Percentiles rank a stretch among this genome's conserved stretches.
These are phyloP conservation scores for Excoecaria agallocha DNA, from an alignment of 345 rosid species.

Conservation along the genomic window DNA sequence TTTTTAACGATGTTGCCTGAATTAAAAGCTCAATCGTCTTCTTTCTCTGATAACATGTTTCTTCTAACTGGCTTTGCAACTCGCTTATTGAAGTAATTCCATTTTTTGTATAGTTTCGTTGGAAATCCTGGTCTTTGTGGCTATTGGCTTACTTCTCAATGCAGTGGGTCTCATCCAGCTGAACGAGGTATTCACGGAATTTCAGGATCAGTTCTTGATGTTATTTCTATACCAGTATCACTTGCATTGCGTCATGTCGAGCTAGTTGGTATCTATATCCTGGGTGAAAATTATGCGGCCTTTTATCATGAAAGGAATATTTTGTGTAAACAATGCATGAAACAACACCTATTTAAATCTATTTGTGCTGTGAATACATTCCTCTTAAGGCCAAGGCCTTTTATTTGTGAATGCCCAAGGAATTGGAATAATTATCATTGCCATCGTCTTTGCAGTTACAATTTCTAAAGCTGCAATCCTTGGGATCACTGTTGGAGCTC, in stretches of 20 bases:
- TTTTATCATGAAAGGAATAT: neutral
- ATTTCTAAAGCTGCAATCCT: slow-evolving; percentile 89
- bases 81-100: neutral
- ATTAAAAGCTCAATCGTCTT: neutral
- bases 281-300: neutral
- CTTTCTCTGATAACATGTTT: neutral
- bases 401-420: neutral
- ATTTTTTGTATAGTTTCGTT: slow-evolving; percentile 52
- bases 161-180: slow-evolving; percentile 51
- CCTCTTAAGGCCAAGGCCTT: neutral
- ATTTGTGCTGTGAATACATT: neutral
- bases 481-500: slow-evolving; percentile 88
- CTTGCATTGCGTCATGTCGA: neutral
- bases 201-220: neutral
- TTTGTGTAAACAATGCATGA: neutral
- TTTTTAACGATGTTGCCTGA: neutral
- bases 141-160: slow-evolving; percentile 63
- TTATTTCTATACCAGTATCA: too few species aligned
- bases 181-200: slow-evolving; percentile 57
- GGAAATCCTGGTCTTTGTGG: slow-evolving; percentile 87
- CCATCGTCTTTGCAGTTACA: slow-evolving; percentile 43
- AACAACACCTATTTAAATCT: neutral
- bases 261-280: neutral
- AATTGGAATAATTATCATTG: neutral
- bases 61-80: neutral